Percentiles rank a stretch among this genome's conserved stretches.
Conservation (phyloP, 176 grass and related monocot genomes). For the Hordeum marinum region DNA sequence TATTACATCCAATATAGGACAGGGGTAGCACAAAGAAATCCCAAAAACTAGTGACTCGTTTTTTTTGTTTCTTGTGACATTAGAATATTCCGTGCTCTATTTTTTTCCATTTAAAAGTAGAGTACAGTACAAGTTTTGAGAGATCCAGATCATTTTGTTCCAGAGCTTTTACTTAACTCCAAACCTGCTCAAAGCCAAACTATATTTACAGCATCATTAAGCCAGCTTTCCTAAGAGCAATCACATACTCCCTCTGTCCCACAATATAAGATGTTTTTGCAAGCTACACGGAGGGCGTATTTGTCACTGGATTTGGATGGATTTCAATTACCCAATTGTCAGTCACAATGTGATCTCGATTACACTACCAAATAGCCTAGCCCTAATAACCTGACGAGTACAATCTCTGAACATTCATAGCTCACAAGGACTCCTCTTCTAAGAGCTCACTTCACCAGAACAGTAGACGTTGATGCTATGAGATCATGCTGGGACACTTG, state of each 20-base stretch:
- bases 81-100: neutral
- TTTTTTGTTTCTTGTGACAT: neutral
- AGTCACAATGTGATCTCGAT: neutral
- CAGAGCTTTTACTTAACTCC: no score
- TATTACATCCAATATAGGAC: no score
- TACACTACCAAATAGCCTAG: neutral
- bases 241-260: no score
- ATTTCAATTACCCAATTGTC: neutral
- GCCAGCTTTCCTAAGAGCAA: neutral
- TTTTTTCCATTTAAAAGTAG: neutral
- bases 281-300: no score
- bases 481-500: constrained; percentile 78
- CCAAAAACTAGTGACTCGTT: neutral
- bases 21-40: no score
- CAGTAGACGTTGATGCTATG: neutral
- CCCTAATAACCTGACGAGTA: neutral
- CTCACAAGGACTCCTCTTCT: neutral
- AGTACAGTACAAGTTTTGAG: neutral
- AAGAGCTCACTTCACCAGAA: neutral
- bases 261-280: no score
- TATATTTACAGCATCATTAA: neutral
- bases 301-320: neutral
- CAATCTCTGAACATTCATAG: neutral
- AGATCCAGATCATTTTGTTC: neutral
- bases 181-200: neutral